Base-by-base conservation (phyloP, 208 protist species). In the Herpetomonas samuelpessoai region DNA sequence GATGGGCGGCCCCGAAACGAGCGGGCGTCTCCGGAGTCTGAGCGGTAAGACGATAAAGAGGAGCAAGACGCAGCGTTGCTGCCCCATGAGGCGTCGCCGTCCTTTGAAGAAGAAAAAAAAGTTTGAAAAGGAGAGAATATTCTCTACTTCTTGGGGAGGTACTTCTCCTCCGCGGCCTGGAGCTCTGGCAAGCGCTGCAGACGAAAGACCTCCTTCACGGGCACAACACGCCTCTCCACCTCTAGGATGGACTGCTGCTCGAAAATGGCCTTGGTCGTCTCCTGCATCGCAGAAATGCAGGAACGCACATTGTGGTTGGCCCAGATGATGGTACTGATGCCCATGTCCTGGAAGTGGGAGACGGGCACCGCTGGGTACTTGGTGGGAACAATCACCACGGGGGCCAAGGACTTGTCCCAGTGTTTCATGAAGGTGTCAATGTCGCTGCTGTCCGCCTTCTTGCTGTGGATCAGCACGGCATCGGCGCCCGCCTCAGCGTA, bases 301-400 rank as follows among this genome's bases (percentile, higher is more conserved):
- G 79, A 39, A 6, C 84, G 65, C 46, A 91, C 21, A 62, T 89
- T 88, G 64, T 88, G 79, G 56, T 91, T 91, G 39, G 84, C 84
- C 81, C 81, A 91, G 39, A 91, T 91, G 49, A 91, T 65, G 38
- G 58, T 65, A 53, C 65, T 81, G 46, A 91, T 68, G 18, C 81
- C 81, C 28, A 80, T 51, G 25, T 88, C 58, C 29, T 69, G 62
- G 65, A 87, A 88, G 44, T 83, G 54, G 18, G 70, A 24, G 27
- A 68, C 71, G 28, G 81, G 81, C 25, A 75, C 76, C 19, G 57
- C 76, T 66, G 80, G 73, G 59, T 91, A 91, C 35, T 84, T 91
- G 35, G 86, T 93, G 31, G 86, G 86, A 31, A 93, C 86, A 60
- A 91, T 86, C n/a, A 93, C 73, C 19, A 93, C 81, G 14, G 84